Conservation (phyloP, 106 monocot genomes). For the Posidonia australis region DNA sequence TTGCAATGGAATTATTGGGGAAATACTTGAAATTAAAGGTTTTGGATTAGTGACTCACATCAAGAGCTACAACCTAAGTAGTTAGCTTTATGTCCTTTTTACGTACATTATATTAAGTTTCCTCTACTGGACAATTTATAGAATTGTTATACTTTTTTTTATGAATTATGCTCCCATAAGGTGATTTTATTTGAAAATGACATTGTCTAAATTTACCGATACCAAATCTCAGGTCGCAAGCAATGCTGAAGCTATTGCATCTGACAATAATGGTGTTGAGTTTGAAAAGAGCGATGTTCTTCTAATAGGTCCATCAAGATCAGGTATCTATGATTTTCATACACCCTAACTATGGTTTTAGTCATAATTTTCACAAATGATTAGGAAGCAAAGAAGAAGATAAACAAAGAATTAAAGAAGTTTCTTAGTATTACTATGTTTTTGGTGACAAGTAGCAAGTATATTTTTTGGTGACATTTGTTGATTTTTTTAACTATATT, state of each 20-base stretch:
- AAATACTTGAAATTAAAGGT: no score
- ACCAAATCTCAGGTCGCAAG: slow-evolving; percentile 34
- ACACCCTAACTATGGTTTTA: background rate
- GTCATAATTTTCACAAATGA: background rate
- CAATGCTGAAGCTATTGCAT: slow-evolving; percentile 13
- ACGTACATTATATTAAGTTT: slow-evolving; percentile 5
- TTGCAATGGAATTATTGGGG: no score
- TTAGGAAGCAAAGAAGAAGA: no score
- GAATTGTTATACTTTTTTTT: background rate
- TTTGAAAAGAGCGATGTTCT: slow-evolving; percentile 77
- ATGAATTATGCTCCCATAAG: background rate
- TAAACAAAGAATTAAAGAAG: no score
- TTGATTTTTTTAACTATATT: no score
- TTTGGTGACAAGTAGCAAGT: no score
- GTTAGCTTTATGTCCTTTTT: slow-evolving; percentile 21
- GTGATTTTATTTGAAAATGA: no score
- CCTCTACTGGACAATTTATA: no score
- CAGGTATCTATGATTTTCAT: slow-evolving; percentile 28
- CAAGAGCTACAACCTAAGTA: slow-evolving; percentile 29
- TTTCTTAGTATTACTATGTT: no score
- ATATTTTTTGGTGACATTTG: no score
- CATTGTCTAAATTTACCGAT: background rate
- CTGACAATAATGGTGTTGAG: slow-evolving; percentile 48
- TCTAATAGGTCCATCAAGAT: slow-evolving; percentile 59
- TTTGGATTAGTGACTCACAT: no score